These are phyloP conservation scores for Pseudomassariella vexata DNA, from an alignment of 2,329 filamentous ascomycete genomes.

Conservation along the genomic window DNA sequence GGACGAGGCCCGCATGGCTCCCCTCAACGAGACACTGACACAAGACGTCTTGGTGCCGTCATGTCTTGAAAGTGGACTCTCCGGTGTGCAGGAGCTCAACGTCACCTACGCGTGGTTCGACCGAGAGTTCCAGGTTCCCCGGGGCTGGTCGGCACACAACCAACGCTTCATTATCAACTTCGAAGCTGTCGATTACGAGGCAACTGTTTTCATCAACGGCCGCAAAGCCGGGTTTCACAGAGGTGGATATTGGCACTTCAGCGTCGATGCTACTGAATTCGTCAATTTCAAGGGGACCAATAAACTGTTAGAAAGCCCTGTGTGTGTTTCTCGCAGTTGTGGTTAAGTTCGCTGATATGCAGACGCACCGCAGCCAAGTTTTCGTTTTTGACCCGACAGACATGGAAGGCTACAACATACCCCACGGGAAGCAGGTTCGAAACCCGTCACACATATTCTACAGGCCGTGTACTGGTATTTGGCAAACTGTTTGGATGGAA, in stretches of 20 bases:
- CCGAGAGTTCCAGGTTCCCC: conserved; percentile 44
- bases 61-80: conserved; percentile 40
- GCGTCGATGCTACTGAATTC: conserved; percentile 48
- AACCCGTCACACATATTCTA: conserved; percentile 62
- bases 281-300: conserved; percentile 39
- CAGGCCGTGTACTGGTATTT: conserved; percentile 67
- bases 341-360: background rate
- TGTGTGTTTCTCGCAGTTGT: conserved; percentile 15
- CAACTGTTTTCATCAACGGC: conserved; percentile 54
- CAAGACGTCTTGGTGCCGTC: conserved; percentile 37
- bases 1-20: conserved; percentile 14
- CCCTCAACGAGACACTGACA: conserved; percentile 19
- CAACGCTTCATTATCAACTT: conserved; percentile 47
- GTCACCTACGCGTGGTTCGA: conserved; percentile 42
- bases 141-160: conserved; percentile 31
- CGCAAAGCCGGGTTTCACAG: conserved; percentile 43
- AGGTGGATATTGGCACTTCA: conserved; percentile 59
- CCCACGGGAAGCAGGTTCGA: conserved; percentile 60
- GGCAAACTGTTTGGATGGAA: conserved; percentile 69
- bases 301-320: too few species aligned
- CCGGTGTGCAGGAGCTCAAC: conserved; percentile 38
- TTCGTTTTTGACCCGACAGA: conserved; percentile 67
- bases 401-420: conserved; percentile 43
- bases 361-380: conserved; percentile 42
- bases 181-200: conserved; percentile 53